Percentiles rank a stretch among this genome's conserved stretches.
These are phyloP conservation scores for Anacardium occidentale DNA, from an alignment of 345 rosid species.

Conservation along the genomic window DNA sequence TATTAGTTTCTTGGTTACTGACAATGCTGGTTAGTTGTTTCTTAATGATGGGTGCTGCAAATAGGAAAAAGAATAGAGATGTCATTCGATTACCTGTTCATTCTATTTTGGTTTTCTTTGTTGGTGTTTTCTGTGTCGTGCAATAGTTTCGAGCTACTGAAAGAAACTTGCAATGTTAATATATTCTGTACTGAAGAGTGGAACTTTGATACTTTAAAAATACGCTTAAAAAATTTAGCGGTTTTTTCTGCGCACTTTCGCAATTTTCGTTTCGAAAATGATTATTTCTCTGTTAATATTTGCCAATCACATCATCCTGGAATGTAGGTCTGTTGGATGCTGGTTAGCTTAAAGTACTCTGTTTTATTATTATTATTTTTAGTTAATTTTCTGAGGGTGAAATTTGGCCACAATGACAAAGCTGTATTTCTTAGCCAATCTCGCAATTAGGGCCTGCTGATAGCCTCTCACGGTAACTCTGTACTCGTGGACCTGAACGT, in stretches of 20 bases:
- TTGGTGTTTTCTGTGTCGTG: background rate
- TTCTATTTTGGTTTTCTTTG: background rate
- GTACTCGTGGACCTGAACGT: background rate
- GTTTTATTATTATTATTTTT: background rate
- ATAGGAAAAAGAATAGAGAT: background rate
- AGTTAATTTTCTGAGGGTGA: background rate
- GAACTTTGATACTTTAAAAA: background rate
- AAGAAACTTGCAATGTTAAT: background rate
- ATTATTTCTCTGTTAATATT: background rate
- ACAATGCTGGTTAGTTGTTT: background rate
- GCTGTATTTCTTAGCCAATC: background rate
- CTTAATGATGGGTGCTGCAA: background rate
- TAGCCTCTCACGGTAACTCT: background rate
- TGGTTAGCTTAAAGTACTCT: background rate
- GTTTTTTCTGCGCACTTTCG: background rate
- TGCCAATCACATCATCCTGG: background rate
- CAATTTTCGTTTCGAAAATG: background rate
- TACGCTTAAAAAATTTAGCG: background rate
- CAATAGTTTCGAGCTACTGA: background rate
- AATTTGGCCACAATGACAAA: background rate
- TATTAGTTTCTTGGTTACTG: background rate
- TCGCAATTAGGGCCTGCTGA: background rate
- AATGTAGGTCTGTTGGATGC: background rate
- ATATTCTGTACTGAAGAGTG: background rate
- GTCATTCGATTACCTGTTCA: background rate